A percentile compares a stretch with the other conserved stretches of the same genome.
phyloP scores from a whole-genome alignment of 495 filamentous ascomycete genomes.

The Haplographium delicatum region DNA sequence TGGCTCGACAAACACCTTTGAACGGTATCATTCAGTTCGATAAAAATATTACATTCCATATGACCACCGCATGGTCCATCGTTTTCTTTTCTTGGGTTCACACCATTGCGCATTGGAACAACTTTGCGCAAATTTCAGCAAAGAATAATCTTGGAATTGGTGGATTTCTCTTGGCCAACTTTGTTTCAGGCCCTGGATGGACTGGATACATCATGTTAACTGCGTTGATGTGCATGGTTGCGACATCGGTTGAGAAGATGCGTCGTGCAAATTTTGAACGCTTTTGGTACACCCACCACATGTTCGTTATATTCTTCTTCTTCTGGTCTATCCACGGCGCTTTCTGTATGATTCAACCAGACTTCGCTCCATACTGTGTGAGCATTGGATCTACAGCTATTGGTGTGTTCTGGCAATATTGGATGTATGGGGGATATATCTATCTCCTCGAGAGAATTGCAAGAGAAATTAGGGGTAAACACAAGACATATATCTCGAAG shows the following conservation, averaged over 20 bases:
- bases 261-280: conserved; percentile 68
- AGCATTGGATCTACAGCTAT: conserved; percentile 52
- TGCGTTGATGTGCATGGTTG: conserved; percentile 59
- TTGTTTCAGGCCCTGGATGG: conserved; percentile 72
- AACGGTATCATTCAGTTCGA: conserved; percentile 77
- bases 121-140: conserved; percentile 66
- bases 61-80: conserved; percentile 74
- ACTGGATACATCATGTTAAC: conserved; percentile 73
- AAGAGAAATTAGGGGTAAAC: conserved; percentile 63
- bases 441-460: conserved; percentile 67
- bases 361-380: conserved; percentile 64
- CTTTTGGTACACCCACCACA: conserved; percentile 77
- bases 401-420: conserved; percentile 77
- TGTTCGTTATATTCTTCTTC: conserved; percentile 74
- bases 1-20: conserved; percentile 66
- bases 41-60: conserved; percentile 80
- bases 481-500: conserved; percentile 75
- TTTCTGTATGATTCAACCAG: conserved; percentile 77
- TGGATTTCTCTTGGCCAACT: conserved; percentile 64
- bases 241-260: conserved; percentile 64
- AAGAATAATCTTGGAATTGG: conserved; percentile 67
- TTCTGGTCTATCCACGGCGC: conserved; percentile 78
- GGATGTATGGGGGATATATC: conserved; percentile 68
- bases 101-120: conserved; percentile 76
- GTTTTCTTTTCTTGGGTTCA: conserved; percentile 78